These are phyloP conservation scores for Penicillium crustosum DNA, from an alignment of 2,329 filamentous ascomycete genomes.

Conservation along the genomic window DNA sequence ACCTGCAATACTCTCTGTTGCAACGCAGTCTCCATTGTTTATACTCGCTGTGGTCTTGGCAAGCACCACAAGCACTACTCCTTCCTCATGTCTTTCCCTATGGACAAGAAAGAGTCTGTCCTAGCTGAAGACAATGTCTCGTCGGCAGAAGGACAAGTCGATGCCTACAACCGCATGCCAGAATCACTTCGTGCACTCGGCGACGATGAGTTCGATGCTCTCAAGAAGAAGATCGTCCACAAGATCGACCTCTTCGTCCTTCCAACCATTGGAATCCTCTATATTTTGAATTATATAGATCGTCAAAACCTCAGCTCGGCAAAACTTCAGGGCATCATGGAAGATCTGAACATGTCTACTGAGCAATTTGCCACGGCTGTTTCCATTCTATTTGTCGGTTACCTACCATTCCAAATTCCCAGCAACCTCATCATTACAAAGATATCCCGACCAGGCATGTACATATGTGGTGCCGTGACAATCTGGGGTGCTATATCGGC, in stretches of 20 bases:
- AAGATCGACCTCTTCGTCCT: conserved; percentile 35
- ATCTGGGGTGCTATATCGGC: conserved; percentile 63
- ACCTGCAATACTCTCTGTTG: not conserved
- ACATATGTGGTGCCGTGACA: conserved; percentile 56
- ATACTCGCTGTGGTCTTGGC: too few relatives aligned
- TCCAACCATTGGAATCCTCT: conserved; percentile 38
- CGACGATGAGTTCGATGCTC: conserved; percentile 21
- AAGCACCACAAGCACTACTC: not conserved
- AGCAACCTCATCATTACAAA: conserved; percentile 55
- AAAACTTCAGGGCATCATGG: conserved; percentile 44
- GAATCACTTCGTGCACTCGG: conserved; percentile 26
- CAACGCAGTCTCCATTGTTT: too few relatives aligned
- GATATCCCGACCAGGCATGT: conserved; percentile 51
- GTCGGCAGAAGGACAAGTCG: conserved; percentile 27
- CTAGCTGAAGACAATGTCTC: conserved; percentile 21
- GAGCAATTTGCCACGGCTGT: conserved; percentile 36
- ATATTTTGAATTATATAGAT: conserved; percentile 46
- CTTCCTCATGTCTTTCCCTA: conserved; percentile 5
- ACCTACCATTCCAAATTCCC: conserved; percentile 41
- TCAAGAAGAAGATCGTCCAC: conserved; percentile 29
- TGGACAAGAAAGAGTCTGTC: conserved; percentile 23
- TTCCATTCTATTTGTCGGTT: conserved; percentile 31
- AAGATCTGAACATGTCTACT: conserved; percentile 41
- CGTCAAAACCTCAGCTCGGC: conserved; percentile 41
- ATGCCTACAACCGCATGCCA: conserved; percentile 25